Percentiles rank a stretch among this genome's conserved stretches.
Evolutionary conservation across 768 basidiomycete species (phyloP).

Genomic region (Russula foetens): DNA sequence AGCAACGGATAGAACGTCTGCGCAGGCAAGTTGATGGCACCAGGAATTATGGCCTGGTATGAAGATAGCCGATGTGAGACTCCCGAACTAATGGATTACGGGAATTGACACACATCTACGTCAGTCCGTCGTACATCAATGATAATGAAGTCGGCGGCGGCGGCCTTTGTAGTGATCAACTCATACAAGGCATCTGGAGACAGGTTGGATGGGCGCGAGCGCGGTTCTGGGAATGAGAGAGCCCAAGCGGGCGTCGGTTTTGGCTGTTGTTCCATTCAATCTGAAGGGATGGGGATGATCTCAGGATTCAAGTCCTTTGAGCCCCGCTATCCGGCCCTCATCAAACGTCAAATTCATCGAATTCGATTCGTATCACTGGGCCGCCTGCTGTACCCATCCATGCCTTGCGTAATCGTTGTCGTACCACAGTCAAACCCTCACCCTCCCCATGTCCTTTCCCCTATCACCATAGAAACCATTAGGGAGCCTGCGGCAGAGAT

Average conservation of each 20-base stretch:
- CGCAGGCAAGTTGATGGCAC: constrained; percentile 37
- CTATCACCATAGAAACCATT: background rate
- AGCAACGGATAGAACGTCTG: constrained; percentile 36
- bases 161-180: constrained; percentile 20
- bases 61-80: background rate
- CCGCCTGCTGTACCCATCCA: no score
- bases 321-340: background rate
- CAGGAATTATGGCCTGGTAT: constrained; percentile 24
- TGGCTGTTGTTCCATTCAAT: background rate
- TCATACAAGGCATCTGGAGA: constrained; percentile 21
- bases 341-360: background rate
- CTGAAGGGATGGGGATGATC: background rate
- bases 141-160: constrained; percentile 26
- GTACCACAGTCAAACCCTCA: background rate
- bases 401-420: background rate
- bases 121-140: constrained; percentile 34
- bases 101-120: constrained; percentile 27
- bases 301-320: no score
- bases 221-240: constrained; percentile 16
- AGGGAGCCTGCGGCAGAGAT: constrained; percentile 24
- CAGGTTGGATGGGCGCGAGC: constrained; percentile 19
- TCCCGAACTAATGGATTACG: background rate
- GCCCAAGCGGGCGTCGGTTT: constrained; percentile 20
- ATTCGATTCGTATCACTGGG: background rate
- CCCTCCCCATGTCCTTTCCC: background rate